These are phyloP conservation scores for Lachancea cidri DNA, from an alignment of 805 yeast species.

Conservation along the genomic window DNA sequence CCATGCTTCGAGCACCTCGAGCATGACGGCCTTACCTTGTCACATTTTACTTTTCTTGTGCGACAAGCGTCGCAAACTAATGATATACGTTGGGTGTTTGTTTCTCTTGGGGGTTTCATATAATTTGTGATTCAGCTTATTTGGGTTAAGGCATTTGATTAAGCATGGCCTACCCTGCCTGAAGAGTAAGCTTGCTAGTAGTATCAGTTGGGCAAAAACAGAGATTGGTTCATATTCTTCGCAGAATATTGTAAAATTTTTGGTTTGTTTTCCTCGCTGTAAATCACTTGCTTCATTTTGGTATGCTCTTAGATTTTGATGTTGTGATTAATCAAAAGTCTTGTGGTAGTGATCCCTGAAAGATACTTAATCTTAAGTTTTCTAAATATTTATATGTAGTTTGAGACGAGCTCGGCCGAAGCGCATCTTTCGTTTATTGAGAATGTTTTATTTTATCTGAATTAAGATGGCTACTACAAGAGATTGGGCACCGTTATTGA, in stretches of 20 bases:
- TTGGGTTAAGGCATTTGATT: constrained; percentile 2
- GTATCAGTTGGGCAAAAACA: constrained; percentile 7
- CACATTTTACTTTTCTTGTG: constrained; percentile 6
- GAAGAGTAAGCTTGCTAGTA: constrained; percentile 2
- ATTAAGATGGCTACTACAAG: no score
- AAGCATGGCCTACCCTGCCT: constrained; percentile 4
- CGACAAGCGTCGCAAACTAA: constrained; percentile 10
- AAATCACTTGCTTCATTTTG: not conserved
- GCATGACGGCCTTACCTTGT: constrained; percentile 6
- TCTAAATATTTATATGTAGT: not conserved
- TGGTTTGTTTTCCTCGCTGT: not conserved
- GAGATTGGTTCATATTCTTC: constrained; percentile 1
- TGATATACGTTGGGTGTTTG: constrained; percentile 5
- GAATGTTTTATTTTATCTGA: no score
- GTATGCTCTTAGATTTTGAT: no score
- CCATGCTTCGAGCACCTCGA: constrained; percentile 7
- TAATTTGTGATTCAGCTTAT: not conserved
- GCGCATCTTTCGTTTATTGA: constrained; percentile 1
- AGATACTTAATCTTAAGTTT: not conserved
- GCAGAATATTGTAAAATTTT: not conserved
- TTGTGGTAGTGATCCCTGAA: not conserved
- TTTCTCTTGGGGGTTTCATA: constrained; percentile 1
- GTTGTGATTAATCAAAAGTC: not conserved
- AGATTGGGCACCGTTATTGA: no score
- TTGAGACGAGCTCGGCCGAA: constrained; percentile 3